A percentile compares a stretch with the other conserved stretches of the same genome.
phyloP scores from a whole-genome alignment of 768 basidiomycete species.

The Termitomyces sp. region DNA sequence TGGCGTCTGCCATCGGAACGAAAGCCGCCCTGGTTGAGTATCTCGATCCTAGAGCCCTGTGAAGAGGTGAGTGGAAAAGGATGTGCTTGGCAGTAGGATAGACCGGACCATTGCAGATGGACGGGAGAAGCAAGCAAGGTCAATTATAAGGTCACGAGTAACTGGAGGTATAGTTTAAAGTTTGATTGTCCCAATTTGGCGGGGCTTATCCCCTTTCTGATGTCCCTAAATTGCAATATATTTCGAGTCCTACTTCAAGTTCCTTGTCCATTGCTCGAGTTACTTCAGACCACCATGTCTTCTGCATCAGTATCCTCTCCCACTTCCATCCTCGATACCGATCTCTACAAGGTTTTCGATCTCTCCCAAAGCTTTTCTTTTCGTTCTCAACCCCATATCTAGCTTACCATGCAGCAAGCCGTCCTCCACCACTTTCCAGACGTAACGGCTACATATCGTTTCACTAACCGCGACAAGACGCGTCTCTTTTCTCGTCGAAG shows the following conservation, averaged over 20 bases:
- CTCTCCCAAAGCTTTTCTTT: neutral
- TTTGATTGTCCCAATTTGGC: constrained; percentile 3
- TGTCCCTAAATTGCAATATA: neutral
- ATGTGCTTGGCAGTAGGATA: neutral
- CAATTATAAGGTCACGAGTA: neutral
- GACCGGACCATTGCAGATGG: constrained; percentile 19
- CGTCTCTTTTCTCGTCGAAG: constrained; percentile 65
- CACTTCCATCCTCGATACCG: constrained; percentile 82
- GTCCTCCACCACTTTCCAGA: constrained; percentile 76
- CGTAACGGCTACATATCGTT: constrained; percentile 66
- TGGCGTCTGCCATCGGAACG: constrained; percentile 93
- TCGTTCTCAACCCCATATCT: constrained; percentile 7
- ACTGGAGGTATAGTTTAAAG: neutral
- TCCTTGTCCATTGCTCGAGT: neutral
- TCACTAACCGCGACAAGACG: constrained; percentile 71
- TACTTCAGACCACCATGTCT: constrained; percentile 32
- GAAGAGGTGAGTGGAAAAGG: constrained; percentile 1
- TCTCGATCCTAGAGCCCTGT: constrained; percentile 59
- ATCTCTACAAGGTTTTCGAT: constrained; percentile 79
- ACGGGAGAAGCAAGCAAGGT: neutral
- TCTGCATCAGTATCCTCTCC: constrained; percentile 25
- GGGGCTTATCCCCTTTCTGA: constrained; percentile 13
- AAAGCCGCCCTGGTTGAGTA: constrained; percentile 81
- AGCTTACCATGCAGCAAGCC: constrained; percentile 97
- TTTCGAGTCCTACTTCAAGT: neutral